Conservation (phyloP, 2,329 filamentous ascomycete species). For the Cryphonectria nitschkei region DNA sequence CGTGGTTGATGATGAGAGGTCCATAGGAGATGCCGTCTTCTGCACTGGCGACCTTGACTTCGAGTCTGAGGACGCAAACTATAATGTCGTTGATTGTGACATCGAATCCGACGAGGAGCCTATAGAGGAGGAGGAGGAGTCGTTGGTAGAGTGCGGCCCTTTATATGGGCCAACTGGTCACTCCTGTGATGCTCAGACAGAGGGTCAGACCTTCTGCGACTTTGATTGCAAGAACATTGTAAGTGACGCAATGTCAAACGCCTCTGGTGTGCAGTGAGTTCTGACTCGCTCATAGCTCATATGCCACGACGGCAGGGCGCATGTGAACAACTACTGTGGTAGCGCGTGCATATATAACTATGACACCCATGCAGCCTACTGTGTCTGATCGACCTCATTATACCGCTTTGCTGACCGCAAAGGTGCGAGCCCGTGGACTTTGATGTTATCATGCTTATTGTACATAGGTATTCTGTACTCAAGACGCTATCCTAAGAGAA, state of each 20-base stretch:
- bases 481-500: background rate
- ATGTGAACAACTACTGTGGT: background rate
- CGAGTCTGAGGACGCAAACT: background rate
- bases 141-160: background rate
- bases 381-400: background rate
- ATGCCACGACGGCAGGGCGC: background rate
- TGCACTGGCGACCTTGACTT: background rate
- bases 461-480: background rate
- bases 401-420: background rate
- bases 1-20: background rate
- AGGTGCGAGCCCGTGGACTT: background rate
- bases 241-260: background rate
- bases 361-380: conserved; percentile 1
- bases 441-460: background rate
- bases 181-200: background rate
- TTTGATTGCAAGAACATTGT: background rate
- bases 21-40: background rate
- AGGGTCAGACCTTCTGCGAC: conserved; percentile 2
- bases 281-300: background rate
- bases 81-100: background rate
- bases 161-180: background rate
- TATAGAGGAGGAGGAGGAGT: too few species aligned
- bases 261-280: background rate
- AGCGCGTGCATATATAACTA: background rate
- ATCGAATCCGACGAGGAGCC: background rate